A percentile compares a stretch with the other conserved stretches of the same genome.
Evolutionary conservation across 2,329 filamentous ascomycete genomes (phyloP).

Genomic region (Colletotrichum magnum): DNA sequence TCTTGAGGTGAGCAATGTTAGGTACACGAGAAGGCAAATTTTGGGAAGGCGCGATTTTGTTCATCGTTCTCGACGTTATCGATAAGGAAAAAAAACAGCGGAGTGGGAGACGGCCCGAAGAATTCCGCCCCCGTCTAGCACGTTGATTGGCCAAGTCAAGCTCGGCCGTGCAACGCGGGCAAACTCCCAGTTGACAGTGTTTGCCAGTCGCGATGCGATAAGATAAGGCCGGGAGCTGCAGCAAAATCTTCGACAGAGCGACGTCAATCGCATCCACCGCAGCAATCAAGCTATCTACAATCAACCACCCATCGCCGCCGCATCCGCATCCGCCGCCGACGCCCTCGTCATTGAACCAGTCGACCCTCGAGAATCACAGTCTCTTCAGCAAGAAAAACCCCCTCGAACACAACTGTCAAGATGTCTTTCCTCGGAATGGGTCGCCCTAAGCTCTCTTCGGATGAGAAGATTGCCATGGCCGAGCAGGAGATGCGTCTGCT

Average conservation of each 20-base stretch:
- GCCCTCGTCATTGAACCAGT: neutral
- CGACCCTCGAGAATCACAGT: neutral
- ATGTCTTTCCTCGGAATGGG: slow-evolving; percentile 66
- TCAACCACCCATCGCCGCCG: slow-evolving; percentile 13
- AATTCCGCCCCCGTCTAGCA: neutral
- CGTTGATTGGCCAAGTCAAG: slow-evolving; percentile 16
- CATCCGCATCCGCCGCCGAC: slow-evolving; percentile 9
- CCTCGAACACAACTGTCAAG: slow-evolving; percentile 43
- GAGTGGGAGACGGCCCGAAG: slow-evolving; percentile 27
- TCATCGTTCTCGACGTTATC: slow-evolving; percentile 23
- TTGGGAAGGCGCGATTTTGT: slow-evolving; percentile 28
- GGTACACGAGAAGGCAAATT: neutral
- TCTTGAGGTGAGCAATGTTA: slow-evolving; percentile 22
- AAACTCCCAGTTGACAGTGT: neutral
- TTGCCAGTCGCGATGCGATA: slow-evolving; percentile 21
- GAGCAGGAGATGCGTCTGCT: slow-evolving; percentile 98
- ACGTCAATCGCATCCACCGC: slow-evolving; percentile 23
- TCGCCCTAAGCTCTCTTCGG: slow-evolving; percentile 87
- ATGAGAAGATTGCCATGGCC: slow-evolving; percentile 96
- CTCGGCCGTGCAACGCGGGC: neutral
- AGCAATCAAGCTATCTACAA: slow-evolving; percentile 21
- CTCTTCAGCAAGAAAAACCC: neutral
- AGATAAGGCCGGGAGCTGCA: slow-evolving; percentile 36
- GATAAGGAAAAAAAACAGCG: slow-evolving; percentile 20
- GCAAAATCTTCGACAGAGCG: slow-evolving; percentile 42